phyloP scores from a whole-genome alignment of 208 protist species.

The Trypanosoma scelopori region DNA sequence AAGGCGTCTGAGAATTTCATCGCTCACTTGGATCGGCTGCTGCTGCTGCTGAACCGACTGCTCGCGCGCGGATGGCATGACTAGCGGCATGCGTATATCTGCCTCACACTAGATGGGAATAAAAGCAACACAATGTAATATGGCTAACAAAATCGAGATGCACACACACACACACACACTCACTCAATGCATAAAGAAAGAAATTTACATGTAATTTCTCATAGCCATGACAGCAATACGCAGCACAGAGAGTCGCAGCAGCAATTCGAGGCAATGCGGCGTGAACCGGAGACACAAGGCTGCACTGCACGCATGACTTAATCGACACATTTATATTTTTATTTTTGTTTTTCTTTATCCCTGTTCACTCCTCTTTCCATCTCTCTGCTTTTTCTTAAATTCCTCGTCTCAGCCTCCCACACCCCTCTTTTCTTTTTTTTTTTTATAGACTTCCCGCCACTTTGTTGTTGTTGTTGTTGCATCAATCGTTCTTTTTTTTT shows the following conservation, averaged over 20 bases:
- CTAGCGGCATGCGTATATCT: conserved; percentile 20
- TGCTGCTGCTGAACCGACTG: background rate
- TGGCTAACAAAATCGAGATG: background rate
- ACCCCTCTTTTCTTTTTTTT: too few relatives aligned
- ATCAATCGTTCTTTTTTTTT: conserved; percentile 10
- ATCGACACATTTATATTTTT: conserved; percentile 10
- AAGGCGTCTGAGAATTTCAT: conserved; percentile 55
- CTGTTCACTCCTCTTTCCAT: too few relatives aligned
- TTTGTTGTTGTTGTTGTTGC: too few relatives aligned
- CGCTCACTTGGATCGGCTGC: conserved; percentile 17
- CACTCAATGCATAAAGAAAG: too few relatives aligned
- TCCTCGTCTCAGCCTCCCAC: too few relatives aligned
- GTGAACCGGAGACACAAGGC: background rate
- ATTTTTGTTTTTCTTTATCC: background rate
- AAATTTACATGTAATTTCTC: conserved; percentile 1
- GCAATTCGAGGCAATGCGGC: too few relatives aligned
- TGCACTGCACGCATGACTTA: conserved; percentile 5
- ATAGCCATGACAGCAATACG: conserved; percentile 16
- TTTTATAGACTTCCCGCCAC: background rate
- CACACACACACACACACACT: too few relatives aligned
- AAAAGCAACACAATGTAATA: background rate
- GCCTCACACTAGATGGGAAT: background rate
- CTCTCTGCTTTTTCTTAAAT: too few relatives aligned
- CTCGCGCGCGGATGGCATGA: conserved; percentile 13
- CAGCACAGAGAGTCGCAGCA: too few relatives aligned